phyloP scores from a whole-genome alignment of 2,329 filamentous ascomycete genomes.

The Microdochium bolleyi region DNA sequence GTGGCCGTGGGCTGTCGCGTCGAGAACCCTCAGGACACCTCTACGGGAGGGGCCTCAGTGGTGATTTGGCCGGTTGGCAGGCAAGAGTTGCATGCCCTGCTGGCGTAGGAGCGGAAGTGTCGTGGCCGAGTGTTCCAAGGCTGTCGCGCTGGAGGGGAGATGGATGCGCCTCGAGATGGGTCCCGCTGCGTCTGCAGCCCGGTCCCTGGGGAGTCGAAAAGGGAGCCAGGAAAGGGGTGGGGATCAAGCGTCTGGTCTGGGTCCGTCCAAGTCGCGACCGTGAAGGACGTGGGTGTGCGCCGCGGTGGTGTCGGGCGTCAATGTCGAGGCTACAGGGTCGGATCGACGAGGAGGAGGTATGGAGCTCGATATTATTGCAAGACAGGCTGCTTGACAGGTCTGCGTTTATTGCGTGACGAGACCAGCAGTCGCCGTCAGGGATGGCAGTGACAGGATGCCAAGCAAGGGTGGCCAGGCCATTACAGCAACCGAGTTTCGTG shows the following conservation, averaged over 20 bases:
- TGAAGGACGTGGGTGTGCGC: not conserved
- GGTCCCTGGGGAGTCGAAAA: too few species aligned
- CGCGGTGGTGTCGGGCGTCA: not conserved
- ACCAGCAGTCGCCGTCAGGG: not conserved
- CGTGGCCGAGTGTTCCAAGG: not conserved
- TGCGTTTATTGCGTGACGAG: not conserved
- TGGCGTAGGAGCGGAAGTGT: not conserved
- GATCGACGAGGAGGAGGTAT: not conserved
- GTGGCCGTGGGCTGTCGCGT: not conserved
- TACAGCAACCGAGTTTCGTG: not conserved
- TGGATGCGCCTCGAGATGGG: too few species aligned
- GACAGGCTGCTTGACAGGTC: not conserved
- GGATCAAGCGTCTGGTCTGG: too few species aligned
- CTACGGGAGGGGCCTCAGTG: not conserved
- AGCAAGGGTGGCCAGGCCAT: not conserved
- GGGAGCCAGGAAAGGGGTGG: too few species aligned
- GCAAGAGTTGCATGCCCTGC: not conserved
- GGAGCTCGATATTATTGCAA: not conserved
- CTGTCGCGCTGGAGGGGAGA: too few species aligned
- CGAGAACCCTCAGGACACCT: too few species aligned
- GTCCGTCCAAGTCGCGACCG: too few species aligned
- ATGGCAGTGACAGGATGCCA: not conserved
- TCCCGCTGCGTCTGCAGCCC: too few species aligned
- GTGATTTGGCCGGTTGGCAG: not conserved
- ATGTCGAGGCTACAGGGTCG: not conserved